phyloP scores from a whole-genome alignment of 2,329 filamentous ascomycete species.

The Fusarium proliferatum region DNA sequence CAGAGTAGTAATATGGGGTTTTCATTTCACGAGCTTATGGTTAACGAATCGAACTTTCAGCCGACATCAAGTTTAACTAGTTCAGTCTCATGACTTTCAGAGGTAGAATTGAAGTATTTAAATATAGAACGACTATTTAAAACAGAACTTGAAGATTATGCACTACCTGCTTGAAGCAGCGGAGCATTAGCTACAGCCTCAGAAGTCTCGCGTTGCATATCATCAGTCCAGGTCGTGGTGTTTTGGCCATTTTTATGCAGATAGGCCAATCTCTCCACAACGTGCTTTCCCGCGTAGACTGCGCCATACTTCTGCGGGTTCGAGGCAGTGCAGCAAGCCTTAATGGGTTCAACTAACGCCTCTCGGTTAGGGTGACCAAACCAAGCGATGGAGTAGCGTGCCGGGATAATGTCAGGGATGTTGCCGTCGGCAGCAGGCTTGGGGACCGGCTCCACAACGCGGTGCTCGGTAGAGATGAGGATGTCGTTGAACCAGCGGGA shows the following conservation, averaged over 20 bases:
- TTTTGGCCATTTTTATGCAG: background rate
- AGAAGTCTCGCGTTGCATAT: background rate
- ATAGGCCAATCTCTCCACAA: background rate
- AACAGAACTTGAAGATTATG: fast-evolving
- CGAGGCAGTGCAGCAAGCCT: background rate
- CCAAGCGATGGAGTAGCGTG: background rate
- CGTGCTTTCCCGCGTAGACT: background rate
- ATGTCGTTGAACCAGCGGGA: background rate
- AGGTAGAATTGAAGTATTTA: background rate
- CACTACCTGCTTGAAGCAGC: background rate
- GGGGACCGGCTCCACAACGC: background rate
- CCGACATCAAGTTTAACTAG: fast-evolving
- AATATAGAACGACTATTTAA: background rate
- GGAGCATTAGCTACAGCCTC: background rate
- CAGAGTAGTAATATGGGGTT: fast-evolving
- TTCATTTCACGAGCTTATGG: no score
- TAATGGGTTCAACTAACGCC: background rate
- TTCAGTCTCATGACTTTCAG: fast-evolving
- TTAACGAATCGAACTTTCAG: fast-evolving
- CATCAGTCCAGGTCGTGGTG: background rate
- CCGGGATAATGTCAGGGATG: background rate
- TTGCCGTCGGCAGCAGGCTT: background rate
- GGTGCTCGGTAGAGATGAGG: background rate
- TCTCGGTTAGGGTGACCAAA: background rate
- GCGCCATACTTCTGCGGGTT: background rate